Conservation (phyloP, 495 filamentous ascomycete species). For the Penicillium tannophilum region DNA sequence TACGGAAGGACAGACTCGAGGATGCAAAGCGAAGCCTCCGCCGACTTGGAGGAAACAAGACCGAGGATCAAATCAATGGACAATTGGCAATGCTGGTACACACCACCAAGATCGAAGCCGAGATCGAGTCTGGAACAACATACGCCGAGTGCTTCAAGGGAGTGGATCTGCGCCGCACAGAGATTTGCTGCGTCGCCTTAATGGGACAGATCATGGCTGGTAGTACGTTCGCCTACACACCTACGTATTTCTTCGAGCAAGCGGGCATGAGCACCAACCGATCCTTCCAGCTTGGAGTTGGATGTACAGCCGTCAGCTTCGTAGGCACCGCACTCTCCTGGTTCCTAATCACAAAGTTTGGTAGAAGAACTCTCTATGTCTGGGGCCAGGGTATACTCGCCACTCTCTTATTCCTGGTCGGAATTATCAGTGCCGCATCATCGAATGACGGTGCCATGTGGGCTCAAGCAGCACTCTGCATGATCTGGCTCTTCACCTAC, state of each 20-base stretch:
- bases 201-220: constrained; percentile 74
- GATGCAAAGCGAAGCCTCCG: constrained; percentile 45
- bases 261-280: constrained; percentile 59
- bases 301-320: constrained; percentile 62
- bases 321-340: constrained; percentile 57
- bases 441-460: constrained; percentile 39
- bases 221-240: constrained; percentile 69
- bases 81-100: constrained; percentile 61
- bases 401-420: constrained; percentile 62
- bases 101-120: constrained; percentile 61
- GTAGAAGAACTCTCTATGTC: constrained; percentile 71
- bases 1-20: constrained; percentile 56
- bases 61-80: constrained; percentile 43
- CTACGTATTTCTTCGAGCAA: constrained; percentile 71
- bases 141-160: constrained; percentile 75
- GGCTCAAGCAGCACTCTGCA: constrained; percentile 55
- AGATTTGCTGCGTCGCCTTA: constrained; percentile 70
- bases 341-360: constrained; percentile 51
- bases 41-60: constrained; percentile 51
- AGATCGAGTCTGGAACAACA: constrained; percentile 57
- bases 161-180: constrained; percentile 67
- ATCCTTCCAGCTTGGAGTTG: constrained; percentile 54
- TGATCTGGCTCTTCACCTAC: constrained; percentile 69
- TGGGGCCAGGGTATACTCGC: constrained; percentile 60
- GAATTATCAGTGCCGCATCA: constrained; percentile 60